Evolutionary conservation across 2,329 filamentous ascomycete genomes (phyloP), one percentile per base, ranked within the genome.

Genomic region (Rutstroemia sydowiana): DNA sequence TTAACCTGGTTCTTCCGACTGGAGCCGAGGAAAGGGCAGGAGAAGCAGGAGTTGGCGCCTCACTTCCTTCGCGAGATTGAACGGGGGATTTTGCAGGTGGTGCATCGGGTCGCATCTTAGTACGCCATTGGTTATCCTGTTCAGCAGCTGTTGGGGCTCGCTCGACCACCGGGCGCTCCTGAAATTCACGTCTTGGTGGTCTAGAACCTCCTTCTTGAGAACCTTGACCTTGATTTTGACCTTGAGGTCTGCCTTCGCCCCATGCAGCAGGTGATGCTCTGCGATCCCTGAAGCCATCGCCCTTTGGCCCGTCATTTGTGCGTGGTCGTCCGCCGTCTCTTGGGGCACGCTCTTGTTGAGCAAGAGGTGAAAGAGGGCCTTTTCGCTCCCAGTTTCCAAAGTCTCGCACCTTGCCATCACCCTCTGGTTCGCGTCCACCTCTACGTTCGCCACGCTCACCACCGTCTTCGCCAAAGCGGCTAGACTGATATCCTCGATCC

Each of bases 301-400:
- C 71, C 57, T 78, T 74, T 61, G 79, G 73, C 54, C 79, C 81
- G 51, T 88, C 82, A 55, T 75, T 77, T 66, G 73, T 79, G 57
- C 74, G 71, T 54, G 77, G 72, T 57, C 82, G 75, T 52, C 81
- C 80, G 55, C 73, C 76, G 36, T 82, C 79, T 55, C 80, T 75
- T 47, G 75, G 74, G 45, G 69, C 71, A 51, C 74, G 73, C 57
- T 83, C 78, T 42, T 72, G 68, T 54, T 73, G 77, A 47, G 75
- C 75, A 60, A 73, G 75, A 20, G 92, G 88, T 39, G 92, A 88
- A 51, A 97, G 76, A 34, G 93, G 93, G 11, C 93, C 93, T 67
- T 88, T 93, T 63, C 93, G 87, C 71, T 96, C 92, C 93, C 93
- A 98, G 70, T 89, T 95, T 61, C 81, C 79, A 59, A 93, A 86